phyloP scores from a whole-genome alignment of 768 basidiomycete genomes.

The Serendipita vermifera region DNA sequence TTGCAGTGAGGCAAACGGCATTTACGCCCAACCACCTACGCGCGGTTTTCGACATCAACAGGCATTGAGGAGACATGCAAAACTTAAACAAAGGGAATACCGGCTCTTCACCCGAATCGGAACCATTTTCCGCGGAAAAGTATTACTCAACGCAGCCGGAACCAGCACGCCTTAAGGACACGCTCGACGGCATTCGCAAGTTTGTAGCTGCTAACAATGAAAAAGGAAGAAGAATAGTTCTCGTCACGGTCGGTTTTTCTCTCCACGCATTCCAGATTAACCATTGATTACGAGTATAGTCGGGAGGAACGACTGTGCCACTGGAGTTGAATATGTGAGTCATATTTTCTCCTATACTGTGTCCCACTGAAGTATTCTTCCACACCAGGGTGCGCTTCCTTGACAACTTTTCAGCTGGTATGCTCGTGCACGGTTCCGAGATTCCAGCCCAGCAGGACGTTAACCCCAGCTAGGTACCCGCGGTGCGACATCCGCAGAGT shows the following conservation, averaged over 20 bases:
- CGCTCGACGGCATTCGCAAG: constrained; percentile 45
- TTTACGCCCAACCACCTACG: too few relatives aligned
- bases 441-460: neutral
- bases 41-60: too few relatives aligned
- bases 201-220: constrained; percentile 54
- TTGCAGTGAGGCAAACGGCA: too few relatives aligned
- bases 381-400: constrained; percentile 96
- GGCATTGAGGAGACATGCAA: too few relatives aligned
- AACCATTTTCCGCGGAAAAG: constrained; percentile 63
- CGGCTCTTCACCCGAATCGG: too few relatives aligned
- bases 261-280: neutral
- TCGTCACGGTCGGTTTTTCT: constrained; percentile 68
- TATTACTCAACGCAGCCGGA: constrained; percentile 84
- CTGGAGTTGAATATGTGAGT: constrained; percentile 98
- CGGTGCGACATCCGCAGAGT: constrained; percentile 95
- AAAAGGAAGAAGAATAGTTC: constrained; percentile 62
- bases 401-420: constrained; percentile 96
- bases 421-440: constrained; percentile 18
- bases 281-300: constrained; percentile 35
- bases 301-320: constrained; percentile 95
- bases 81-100: too few relatives aligned
- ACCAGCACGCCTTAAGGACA: constrained; percentile 57
- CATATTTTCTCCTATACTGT: neutral
- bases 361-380: constrained; percentile 19
- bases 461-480: constrained; percentile 56